Conservation (phyloP, 495 filamentous ascomycete species). For the Daldinia grandis region DNA sequence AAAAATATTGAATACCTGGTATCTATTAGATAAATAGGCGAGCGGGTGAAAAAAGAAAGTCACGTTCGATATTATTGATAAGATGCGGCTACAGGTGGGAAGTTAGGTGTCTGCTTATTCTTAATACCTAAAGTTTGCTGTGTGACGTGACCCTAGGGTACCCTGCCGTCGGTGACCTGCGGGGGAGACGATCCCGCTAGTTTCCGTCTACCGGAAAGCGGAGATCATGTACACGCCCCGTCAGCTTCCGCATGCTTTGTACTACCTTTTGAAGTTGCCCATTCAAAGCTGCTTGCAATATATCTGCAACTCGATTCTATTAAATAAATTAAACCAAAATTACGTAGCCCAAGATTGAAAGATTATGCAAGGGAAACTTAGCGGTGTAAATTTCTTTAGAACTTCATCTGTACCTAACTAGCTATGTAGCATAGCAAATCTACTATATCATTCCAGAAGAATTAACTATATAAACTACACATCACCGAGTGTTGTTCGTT, state of each 20-base stretch:
- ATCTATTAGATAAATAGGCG: not conserved
- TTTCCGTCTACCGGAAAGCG: constrained; percentile 32
- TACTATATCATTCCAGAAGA: not conserved
- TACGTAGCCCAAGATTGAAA: not conserved
- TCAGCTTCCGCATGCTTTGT: not conserved
- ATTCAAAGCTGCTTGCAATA: not conserved
- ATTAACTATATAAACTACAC: not conserved
- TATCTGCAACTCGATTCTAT: not conserved
- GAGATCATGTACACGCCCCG: not conserved
- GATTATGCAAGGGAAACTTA: not conserved
- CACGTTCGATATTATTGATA: not conserved
- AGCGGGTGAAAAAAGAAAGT: not conserved
- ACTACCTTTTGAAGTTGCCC: not conserved
- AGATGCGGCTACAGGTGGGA: not conserved
- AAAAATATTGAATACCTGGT: not conserved
- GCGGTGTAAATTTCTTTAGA: no score
- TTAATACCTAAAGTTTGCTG: not conserved
- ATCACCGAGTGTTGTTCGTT: not conserved
- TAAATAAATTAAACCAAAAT: no score
- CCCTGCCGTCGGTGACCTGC: constrained; percentile 43
- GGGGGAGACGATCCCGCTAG: constrained; percentile 24
- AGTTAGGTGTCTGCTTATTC: not conserved
- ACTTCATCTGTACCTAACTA: no score
- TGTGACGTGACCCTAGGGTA: not conserved
- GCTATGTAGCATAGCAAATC: not conserved